Evolutionary conservation across 441 rosid genomes (phyloP).

Genomic region (Melastoma candidum): DNA sequence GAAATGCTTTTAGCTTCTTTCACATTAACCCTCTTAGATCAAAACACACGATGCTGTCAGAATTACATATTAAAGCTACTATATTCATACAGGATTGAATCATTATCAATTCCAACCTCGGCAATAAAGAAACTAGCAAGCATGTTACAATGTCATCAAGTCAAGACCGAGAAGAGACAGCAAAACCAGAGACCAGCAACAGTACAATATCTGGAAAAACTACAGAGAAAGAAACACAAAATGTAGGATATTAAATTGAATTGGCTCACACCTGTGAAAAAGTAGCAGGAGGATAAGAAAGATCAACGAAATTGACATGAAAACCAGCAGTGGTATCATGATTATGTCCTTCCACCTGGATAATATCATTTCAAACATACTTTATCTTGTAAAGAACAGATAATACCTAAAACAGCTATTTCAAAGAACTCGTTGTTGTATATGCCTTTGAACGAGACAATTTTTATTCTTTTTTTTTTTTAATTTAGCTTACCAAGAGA

Average conservation of each 20-base stretch:
- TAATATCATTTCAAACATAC: slow-evolving; percentile 6
- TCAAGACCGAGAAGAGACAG: no score
- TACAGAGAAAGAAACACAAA: not conserved
- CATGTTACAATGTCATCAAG: no score
- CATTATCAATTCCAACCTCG: no score
- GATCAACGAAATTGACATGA: slow-evolving; percentile 48
- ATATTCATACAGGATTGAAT: no score
- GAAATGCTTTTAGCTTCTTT: no score
- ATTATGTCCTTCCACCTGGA: slow-evolving; percentile 89
- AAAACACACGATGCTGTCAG: no score
- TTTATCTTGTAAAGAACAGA: not conserved
- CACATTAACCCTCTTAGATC: no score
- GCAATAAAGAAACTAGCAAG: no score
- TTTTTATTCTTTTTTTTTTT: no score
- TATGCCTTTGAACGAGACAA: no score
- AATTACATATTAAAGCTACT: no score
- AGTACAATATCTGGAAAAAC: not conserved
- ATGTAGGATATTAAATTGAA: not conserved
- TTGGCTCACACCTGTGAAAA: slow-evolving; percentile 20
- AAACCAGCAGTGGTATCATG: slow-evolving; percentile 50
- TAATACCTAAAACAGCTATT: not conserved
- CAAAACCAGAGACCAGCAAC: no score
- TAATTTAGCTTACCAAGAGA: slow-evolving; percentile 12
- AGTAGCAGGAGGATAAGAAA: slow-evolving; percentile 74
- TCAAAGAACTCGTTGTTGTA: not conserved